Evolutionary conservation across 2,329 filamentous ascomycete species (phyloP).

Genomic region (Epicoccum sorghinum): DNA sequence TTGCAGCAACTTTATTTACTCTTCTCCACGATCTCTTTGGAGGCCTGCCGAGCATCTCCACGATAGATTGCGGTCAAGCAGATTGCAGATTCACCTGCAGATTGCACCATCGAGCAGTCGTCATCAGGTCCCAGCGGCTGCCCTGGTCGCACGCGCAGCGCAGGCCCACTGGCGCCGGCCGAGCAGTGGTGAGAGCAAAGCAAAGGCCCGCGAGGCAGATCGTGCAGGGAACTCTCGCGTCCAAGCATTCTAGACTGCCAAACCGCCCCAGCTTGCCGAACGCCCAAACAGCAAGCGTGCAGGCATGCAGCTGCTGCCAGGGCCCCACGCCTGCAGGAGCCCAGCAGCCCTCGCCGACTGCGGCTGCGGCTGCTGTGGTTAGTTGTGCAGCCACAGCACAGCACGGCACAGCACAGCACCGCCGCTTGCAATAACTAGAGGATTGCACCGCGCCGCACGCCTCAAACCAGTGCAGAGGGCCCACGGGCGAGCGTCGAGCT

Average conservation of each 20-base stretch:
- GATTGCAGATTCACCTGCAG: constrained; percentile 1
- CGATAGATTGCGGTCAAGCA: constrained; percentile 6
- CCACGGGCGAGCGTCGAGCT: background rate
- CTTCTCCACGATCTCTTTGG: constrained; percentile 16
- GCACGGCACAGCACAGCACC: background rate
- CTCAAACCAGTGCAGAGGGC: background rate
- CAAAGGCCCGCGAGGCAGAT: constrained; percentile 14
- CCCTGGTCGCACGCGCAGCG: constrained; percentile 7
- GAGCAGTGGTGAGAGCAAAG: constrained; percentile 2
- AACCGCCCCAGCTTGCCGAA: constrained; percentile 14
- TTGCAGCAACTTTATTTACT: constrained; percentile 7
- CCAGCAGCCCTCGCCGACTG: background rate
- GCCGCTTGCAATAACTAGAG: background rate
- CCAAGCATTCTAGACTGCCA: constrained; percentile 21
- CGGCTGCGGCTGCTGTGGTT: too few species aligned
- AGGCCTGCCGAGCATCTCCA: constrained; percentile 15
- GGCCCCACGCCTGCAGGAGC: background rate
- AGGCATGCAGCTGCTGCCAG: background rate
- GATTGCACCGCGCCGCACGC: background rate
- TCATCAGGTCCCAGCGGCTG: constrained; percentile 10
- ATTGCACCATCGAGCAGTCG: constrained; percentile 10
- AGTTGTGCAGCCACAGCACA: too few species aligned
- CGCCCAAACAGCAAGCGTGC: background rate
- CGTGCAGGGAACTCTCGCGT: background rate
- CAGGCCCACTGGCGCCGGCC: constrained; percentile 7